Evolutionary conservation across 1,139 yeast species (phyloP).

Genomic region (Pichia inconspicua): DNA sequence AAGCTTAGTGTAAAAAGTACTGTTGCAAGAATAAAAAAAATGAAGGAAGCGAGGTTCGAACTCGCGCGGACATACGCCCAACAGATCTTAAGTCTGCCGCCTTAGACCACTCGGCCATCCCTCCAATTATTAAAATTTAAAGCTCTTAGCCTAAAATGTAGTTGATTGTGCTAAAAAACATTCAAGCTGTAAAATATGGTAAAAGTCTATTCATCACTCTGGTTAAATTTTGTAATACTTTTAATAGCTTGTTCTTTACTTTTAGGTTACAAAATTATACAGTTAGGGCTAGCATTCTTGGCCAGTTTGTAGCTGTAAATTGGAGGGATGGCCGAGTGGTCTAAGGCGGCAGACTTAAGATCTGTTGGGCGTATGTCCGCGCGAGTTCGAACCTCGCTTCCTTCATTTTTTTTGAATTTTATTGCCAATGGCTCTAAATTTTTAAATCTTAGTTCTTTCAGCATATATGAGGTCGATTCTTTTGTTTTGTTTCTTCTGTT

Average conservation of each 20-base stretch:
- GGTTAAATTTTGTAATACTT: no score
- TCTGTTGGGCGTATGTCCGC: slow-evolving; percentile 47
- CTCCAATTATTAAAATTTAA: slow-evolving; percentile 19
- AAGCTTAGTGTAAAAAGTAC: no score
- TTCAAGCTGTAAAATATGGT: no score
- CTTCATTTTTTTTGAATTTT: slow-evolving; percentile 44
- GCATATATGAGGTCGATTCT: neutral
- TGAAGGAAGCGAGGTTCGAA: slow-evolving; percentile 82
- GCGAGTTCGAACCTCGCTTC: slow-evolving; percentile 86
- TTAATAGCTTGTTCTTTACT: no score
- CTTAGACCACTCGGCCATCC: slow-evolving; percentile 33
- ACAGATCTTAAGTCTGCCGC: slow-evolving; percentile 33
- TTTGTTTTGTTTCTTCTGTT: neutral
- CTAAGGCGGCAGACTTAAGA: slow-evolving; percentile 34
- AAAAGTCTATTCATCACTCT: no score
- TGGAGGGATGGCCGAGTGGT: slow-evolving; percentile 34
- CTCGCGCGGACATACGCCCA: slow-evolving; percentile 61
- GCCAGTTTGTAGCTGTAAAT: neutral
- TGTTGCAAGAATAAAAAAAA: slow-evolving; percentile 12
- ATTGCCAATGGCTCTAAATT: no score
- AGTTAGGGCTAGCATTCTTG: no score
- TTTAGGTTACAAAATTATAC: no score
- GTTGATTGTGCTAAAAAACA: no score
- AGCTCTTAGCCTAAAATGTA: no score
- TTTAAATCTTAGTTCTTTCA: no score